Evolutionary conservation across 148 eudicot genomes (phyloP), one percentile per base, ranked within the genome.

Genomic region (Pouteria glomerata): DNA sequence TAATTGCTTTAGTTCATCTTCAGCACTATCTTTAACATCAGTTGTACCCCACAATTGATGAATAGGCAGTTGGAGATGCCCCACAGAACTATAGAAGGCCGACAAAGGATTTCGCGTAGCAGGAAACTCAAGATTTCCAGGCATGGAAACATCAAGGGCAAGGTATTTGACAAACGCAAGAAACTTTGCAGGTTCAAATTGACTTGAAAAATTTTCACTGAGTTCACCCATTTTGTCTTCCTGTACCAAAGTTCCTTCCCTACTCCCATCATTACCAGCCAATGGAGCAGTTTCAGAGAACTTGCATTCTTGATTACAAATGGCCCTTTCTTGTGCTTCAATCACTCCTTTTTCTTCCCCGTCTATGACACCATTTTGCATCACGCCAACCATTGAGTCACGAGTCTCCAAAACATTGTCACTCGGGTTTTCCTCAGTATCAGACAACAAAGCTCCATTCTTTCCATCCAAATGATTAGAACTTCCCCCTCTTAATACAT

Each of bases 1-100:
- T 1, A 24, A 69, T 15, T 15, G 34, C 16, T 37, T 67, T 34
- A 30, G n/a, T 57, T 13, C 64, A 26, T 70, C 55, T 57, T 34
- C 68, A 61, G 21, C 45, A 60, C 24, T 34, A 39, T 61, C 58
- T 37, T 61, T 56, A 29, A 29, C 59, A 58, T 42, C 47, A 31
- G 34, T 70, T 19, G 74, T 14, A 47, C 34, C 53, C 71, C 53
- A 51, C 23, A 85, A 81, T 59, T 72, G 75, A 58, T 72, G 67
- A 44, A 82, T 50, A 35, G 88, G 80, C 76, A 85, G 19, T 35
- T 82, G 83, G 29, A 1, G 44, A 76, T 85, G 88, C 53, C 85
- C 83, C 6, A 75, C 5, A 2, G 83, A 73, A 26, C 58, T 59
- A 73, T 82, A 80, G 65, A 85, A 82, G 8, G 81, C 77, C 13